Evolutionary conservation across 495 filamentous ascomycete species (phyloP).

Genomic region (Astrothelium macrocarpum): DNA sequence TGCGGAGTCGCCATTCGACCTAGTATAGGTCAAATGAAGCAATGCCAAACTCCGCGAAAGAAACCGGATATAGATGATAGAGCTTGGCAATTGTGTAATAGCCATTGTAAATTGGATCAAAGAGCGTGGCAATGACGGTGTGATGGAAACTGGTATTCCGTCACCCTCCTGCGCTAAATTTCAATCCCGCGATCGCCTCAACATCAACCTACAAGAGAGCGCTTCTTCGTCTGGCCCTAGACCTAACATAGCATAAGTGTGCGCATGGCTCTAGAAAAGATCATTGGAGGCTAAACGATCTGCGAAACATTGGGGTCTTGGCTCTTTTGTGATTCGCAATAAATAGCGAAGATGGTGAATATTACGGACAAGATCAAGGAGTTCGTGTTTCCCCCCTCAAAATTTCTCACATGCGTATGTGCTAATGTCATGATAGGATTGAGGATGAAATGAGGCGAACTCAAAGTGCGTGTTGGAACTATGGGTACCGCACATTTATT

Average conservation of each 20-base stretch:
- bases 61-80: not conserved
- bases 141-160: too few relatives aligned
- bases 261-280: too few relatives aligned
- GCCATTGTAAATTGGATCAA: too few relatives aligned
- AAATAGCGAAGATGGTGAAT: slow-evolving; percentile 80
- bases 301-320: not conserved
- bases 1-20: slow-evolving; percentile 11
- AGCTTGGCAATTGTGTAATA: too few relatives aligned
- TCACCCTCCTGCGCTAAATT: too few relatives aligned
- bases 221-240: too few relatives aligned
- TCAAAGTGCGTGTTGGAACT: slow-evolving; percentile 56
- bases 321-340: not conserved
- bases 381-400: slow-evolving; percentile 39
- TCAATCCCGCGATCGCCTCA: too few relatives aligned
- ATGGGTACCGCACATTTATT: not conserved
- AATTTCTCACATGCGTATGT: not conserved
- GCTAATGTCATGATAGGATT: slow-evolving; percentile 53
- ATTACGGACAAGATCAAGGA: slow-evolving; percentile 99
- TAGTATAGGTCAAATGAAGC: not conserved
- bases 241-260: too few relatives aligned
- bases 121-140: too few relatives aligned
- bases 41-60: not conserved
- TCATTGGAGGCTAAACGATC: not conserved
- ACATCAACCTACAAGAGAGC: too few relatives aligned
- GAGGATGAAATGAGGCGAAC: slow-evolving; percentile 99